Evolutionary conservation across 768 basidiomycete genomes (phyloP).

Genomic region (Phlegmacium glaucopus): DNA sequence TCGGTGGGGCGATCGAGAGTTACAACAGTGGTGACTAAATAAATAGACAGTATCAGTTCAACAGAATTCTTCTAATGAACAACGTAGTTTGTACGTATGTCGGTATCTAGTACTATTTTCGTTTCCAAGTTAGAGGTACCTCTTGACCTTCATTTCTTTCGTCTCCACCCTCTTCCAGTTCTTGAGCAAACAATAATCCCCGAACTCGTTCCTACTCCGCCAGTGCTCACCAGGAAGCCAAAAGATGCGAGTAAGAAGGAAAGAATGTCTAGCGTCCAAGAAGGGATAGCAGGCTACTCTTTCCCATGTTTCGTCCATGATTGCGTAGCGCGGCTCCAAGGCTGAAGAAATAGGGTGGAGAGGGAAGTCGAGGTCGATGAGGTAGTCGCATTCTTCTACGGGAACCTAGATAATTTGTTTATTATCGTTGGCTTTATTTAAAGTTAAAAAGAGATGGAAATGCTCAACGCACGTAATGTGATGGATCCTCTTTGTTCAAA

Average conservation of each 20-base stretch:
- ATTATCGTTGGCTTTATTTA: background rate
- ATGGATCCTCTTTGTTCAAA: constrained; percentile 73
- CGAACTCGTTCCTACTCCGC: constrained; percentile 70
- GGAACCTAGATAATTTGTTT: constrained; percentile 47
- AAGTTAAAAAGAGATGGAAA: constrained; percentile 1
- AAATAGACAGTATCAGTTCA: too few species aligned
- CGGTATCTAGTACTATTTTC: background rate
- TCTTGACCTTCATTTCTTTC: constrained; percentile 31
- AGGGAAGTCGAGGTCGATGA: constrained; percentile 90
- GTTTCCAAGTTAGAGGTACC: constrained; percentile 2
- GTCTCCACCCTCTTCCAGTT: constrained; percentile 42
- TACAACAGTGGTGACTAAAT: too few species aligned
- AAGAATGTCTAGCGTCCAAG: constrained; percentile 77
- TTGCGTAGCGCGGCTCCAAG: constrained; percentile 79
- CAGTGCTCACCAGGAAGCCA: constrained; percentile 76
- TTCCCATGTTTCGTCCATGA: constrained; percentile 70
- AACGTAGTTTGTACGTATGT: too few species aligned
- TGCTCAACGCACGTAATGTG: constrained; percentile 62
- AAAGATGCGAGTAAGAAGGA: constrained; percentile 67
- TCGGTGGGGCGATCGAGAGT: too few species aligned
- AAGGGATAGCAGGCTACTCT: constrained; percentile 78
- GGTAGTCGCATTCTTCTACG: constrained; percentile 75
- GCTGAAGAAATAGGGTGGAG: constrained; percentile 48
- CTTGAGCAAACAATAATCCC: constrained; percentile 87
- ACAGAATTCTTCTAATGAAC: too few species aligned